Percentiles rank a stretch among this genome's conserved stretches.
These are phyloP conservation scores for Cenococcum geophilum DNA, from an alignment of 495 filamentous ascomycete genomes.

Conservation along the genomic window DNA sequence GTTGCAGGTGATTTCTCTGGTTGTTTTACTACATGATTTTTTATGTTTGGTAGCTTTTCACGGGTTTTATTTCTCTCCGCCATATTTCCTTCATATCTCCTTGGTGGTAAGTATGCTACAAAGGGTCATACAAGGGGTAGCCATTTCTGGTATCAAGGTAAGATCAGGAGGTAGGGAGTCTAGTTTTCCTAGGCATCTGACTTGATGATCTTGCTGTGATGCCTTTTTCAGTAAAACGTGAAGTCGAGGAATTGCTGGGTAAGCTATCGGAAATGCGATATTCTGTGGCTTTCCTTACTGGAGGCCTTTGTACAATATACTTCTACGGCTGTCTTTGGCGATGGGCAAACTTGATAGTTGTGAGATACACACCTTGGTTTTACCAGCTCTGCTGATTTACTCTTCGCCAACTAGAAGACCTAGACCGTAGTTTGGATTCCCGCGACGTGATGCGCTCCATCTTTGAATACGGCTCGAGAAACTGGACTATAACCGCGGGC, in stretches of 20 bases:
- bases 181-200: conserved; percentile 25
- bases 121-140: conserved; percentile 24
- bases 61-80: conserved; percentile 6
- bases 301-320: conserved; percentile 2
- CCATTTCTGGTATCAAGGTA: conserved; percentile 33
- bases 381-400: too few species aligned
- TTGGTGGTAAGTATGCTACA: conserved; percentile 64
- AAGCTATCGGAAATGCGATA: neutral
- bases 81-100: conserved; percentile 42
- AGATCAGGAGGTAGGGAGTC: conserved; percentile 34
- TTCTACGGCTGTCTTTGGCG: neutral
- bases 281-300: neutral
- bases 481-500: too few species aligned
- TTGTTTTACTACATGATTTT: neutral
- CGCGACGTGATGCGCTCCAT: too few species aligned
- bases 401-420: too few species aligned
- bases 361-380: too few species aligned
- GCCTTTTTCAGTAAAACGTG: neutral
- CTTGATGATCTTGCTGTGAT: conserved; percentile 29
- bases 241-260: neutral
- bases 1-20: conserved; percentile 1
- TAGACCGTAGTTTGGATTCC: too few species aligned
- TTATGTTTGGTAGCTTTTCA: neutral
- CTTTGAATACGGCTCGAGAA: too few species aligned
- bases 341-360: too few species aligned